These are phyloP conservation scores for Phalaenopsis equestris DNA, from an alignment of 106 monocot species.

Conservation along the genomic window DNA sequence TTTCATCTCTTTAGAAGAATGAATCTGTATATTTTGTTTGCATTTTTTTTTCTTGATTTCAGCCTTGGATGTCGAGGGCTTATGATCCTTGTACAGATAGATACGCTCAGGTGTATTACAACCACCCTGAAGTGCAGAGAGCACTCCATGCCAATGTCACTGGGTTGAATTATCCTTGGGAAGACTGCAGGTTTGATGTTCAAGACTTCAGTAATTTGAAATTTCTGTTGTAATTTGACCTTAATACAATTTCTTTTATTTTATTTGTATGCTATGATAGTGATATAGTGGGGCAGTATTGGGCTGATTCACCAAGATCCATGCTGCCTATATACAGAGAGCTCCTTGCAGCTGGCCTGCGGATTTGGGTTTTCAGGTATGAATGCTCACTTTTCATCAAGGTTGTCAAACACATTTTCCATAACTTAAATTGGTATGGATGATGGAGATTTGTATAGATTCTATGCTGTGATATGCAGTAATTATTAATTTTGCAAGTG, in stretches of 20 bases:
- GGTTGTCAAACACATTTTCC: neutral
- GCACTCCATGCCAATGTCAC: slow-evolving; percentile 86
- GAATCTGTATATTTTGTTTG: neutral
- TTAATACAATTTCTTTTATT: neutral
- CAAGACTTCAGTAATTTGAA: neutral
- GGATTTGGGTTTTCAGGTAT: slow-evolving; percentile 93
- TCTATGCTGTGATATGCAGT: neutral
- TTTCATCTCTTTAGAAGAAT: neutral
- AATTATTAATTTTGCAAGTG: neutral
- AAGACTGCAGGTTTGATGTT: slow-evolving; percentile 71
- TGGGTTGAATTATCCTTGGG: slow-evolving; percentile 60
- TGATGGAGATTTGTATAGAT: neutral
- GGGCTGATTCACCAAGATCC: slow-evolving; percentile 80
- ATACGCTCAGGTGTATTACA: slow-evolving; percentile 62
- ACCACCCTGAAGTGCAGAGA: slow-evolving; percentile 72
- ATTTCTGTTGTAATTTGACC: neutral
- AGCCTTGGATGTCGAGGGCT: slow-evolving; percentile 92
- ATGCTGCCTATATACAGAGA: slow-evolving; percentile 96
- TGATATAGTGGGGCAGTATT: slow-evolving; percentile 50
- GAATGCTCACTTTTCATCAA: neutral
- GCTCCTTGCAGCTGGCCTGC: slow-evolving; percentile 67
- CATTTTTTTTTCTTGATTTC: neutral
- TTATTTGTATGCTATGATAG: slow-evolving; percentile 22
- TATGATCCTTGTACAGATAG: slow-evolving; percentile 86
- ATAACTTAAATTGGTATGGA: neutral